Base-by-base conservation (phyloP, 192 early-diverging fungal genomes). In the Ramicandelaber brevisporus region DNA sequence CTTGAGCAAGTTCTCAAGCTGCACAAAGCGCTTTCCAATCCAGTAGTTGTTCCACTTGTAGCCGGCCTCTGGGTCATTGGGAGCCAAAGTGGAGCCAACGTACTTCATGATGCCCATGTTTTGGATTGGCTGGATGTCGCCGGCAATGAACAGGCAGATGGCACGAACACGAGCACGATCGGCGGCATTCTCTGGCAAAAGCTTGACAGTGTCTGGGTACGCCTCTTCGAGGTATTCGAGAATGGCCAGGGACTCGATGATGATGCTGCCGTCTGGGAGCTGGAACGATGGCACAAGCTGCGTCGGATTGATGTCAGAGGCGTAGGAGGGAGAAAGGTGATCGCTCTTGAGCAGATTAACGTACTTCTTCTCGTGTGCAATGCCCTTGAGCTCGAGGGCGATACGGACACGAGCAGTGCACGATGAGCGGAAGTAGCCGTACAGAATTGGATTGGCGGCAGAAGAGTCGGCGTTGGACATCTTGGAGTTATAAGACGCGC, bases 201-300 rank as follows among this genome's bases (percentile, higher is more conserved):
- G 50, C 7, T 78, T 56, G 8, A 21, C 7, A 12, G 11, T 48
- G 31, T 63, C 59, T 8, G 76, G 65, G 24, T 57, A 35, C 6
- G 59, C 46, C 37, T 93, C 88, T 26, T 93, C 88, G 3, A 95
- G 48, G 37, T 80, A 82, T 38, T 95, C 88, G 12, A 85, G 35
- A 23, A 95, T 87, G 9, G 81, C 72, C 12, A 64, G 33, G 3
- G 74, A 81, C 56, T 88, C 68, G 26, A 40, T 50, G 17, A 81
- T 25, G 2, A 33, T 33, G 11, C 51, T 30, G 5, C 71, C 68
- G 34, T 60, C 59, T 20, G 68, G 60, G 9, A 60, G 29, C 15
- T 79, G 59, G 11, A 62, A 48, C n/a, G n/a, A n/a, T 17, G 84
- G 87, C 2, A 88, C 66, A 1, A 63, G 43, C 26, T 54, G 53